A percentile compares a stretch with the other conserved stretches of the same genome.
Evolutionary conservation across 2,329 filamentous ascomycete genomes (phyloP).

Genomic region (Exophiala xenobiotica): DNA sequence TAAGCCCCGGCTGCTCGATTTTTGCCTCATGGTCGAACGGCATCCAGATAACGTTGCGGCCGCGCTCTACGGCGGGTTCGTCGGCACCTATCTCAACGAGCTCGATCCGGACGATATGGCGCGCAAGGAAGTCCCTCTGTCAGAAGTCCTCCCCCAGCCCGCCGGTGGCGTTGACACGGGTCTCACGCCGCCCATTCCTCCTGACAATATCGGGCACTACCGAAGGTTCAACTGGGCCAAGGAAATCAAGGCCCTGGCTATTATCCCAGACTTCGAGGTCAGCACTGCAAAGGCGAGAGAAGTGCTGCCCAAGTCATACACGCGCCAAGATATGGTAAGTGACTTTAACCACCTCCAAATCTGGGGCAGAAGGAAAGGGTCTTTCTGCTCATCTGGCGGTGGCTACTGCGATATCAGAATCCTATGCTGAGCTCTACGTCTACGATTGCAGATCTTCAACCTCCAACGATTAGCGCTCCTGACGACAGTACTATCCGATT

Average conservation of each 20-base stretch:
- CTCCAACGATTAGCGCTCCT: conserved; percentile 89
- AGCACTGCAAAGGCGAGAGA: conserved; percentile 87
- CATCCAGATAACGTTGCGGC: conserved; percentile 95
- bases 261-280: conserved; percentile 94
- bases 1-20: conserved; percentile 77
- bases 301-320: conserved; percentile 78
- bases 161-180: conserved; percentile 91
- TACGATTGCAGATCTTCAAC: conserved; percentile 79
- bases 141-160: conserved; percentile 85
- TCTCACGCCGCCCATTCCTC: conserved; percentile 80
- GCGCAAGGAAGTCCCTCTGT: conserved; percentile 87
- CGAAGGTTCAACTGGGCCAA: conserved; percentile 92
- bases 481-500: conserved; percentile 83
- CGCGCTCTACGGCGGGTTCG: conserved; percentile 91
- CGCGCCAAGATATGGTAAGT: conserved; percentile 76
- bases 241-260: conserved; percentile 94
- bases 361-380: too few relatives aligned
- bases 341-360: neutral
- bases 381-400: too few relatives aligned
- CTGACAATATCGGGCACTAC: conserved; percentile 88
- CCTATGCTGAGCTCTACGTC: too few relatives aligned
- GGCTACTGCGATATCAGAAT: too few relatives aligned
- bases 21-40: conserved; percentile 87
- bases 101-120: conserved; percentile 84
- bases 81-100: conserved; percentile 94